These are phyloP conservation scores for Aspergillus puulaauensis DNA, from an alignment of 2,329 filamentous ascomycete genomes.

Conservation along the genomic window DNA sequence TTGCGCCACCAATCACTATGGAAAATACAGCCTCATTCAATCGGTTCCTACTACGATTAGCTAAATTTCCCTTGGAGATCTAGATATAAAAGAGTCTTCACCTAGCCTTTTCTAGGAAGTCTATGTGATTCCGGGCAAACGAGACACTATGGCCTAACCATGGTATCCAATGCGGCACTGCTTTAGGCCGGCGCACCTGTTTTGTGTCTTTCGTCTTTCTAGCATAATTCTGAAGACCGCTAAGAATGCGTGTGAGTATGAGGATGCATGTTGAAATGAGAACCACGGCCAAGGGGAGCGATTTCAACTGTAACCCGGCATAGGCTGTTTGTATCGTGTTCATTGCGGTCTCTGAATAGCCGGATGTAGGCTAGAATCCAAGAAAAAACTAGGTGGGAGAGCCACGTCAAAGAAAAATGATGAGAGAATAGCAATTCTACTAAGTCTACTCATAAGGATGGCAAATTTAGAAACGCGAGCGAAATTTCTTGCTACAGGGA, in stretches of 20 bases:
- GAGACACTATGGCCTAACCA: constrained; percentile 54
- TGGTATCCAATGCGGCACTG: constrained; percentile 61
- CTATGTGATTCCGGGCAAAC: constrained; percentile 48
- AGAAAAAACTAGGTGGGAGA: neutral
- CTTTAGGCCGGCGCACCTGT: constrained; percentile 43
- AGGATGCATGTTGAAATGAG: constrained; percentile 24
- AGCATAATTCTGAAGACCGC: constrained; percentile 34
- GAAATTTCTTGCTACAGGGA: neutral
- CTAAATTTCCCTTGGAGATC: too few relatives aligned
- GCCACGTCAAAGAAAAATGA: neutral
- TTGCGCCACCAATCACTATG: constrained; percentile 50
- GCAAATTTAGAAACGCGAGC: neutral
- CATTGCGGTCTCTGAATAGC: neutral
- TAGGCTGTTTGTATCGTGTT: constrained; percentile 18
- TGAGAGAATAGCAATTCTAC: neutral
- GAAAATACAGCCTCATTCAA: constrained; percentile 46
- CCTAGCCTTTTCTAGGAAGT: constrained; percentile 46
- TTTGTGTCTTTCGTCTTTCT: constrained; percentile 18
- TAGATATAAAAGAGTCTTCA: constrained; percentile 19
- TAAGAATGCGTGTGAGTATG: constrained; percentile 36
- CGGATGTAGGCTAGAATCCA: neutral
- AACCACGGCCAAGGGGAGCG: constrained; percentile 26
- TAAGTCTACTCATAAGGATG: neutral
- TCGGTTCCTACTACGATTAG: constrained; percentile 29
- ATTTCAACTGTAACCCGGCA: constrained; percentile 22